Base-by-base conservation (phyloP, 768 basidiomycete species). In the Boletus coccyginus region DNA sequence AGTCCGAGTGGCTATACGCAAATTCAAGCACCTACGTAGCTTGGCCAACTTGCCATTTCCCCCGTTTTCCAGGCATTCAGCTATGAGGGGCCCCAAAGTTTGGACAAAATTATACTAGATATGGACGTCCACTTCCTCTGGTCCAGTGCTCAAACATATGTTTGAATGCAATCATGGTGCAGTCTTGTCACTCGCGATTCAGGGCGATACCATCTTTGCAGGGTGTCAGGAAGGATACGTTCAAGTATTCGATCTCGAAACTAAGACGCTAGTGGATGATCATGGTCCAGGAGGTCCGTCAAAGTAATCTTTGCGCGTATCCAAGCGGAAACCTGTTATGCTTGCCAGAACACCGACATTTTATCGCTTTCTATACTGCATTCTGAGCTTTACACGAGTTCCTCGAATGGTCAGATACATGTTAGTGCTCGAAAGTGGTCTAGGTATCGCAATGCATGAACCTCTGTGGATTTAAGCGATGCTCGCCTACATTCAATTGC, bases 211-310 rank as follows among this genome's bases (percentile, higher is more conserved):
- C 1, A 78, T 98, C 21, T 97, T 88, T 64, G 96, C 92, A 9
- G 96, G 94, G 0, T 90, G 94, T 63, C 96, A 98, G 72, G 94
- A 93, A 59, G 96, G 96, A 3, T 87, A 90, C 62, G 91, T 98
- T 63, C 88, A 89, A 59, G 87, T 98, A 6, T 84, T 92, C 73
- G 95, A 98, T 69, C 73, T 97, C 9, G 94, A 95, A 68, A 96
- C 94, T 0, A 87, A 85, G 60, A 92, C 93, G 0, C 76, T 91
- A 38, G 86, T 98, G 96, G 48, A 92, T 86, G 0, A 88, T 98
- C 53, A 87, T 94, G 17, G 87, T 91, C 2, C 86, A 92, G 61
- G 90, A 94, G 76, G 90, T 89, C 46, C 16, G 75, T 35, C 27
- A 32, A 52, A 43, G 12, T 3, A 44, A 31, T 11, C 0, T 44